Evolutionary conservation across 345 rosid species (phyloP).

Genomic region (Eucalyptus marginata): DNA sequence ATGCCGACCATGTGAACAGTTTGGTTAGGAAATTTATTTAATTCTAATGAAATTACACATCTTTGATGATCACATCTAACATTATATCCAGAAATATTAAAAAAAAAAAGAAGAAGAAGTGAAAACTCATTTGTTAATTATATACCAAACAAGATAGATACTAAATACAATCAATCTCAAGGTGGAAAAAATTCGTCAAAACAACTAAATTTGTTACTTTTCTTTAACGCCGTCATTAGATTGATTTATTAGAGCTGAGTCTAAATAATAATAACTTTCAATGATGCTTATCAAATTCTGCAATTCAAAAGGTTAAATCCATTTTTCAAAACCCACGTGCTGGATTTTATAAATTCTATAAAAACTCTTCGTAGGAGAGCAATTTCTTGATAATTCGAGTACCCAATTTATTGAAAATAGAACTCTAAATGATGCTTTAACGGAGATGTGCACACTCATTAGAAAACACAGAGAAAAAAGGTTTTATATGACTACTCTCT

Average conservation of each 20-base stretch:
- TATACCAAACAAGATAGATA: too few species aligned
- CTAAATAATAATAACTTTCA: neutral
- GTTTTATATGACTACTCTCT: neutral
- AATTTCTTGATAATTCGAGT: neutral
- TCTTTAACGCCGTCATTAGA: neutral
- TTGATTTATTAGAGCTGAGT: neutral
- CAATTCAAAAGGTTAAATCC: neutral
- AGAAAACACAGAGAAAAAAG: neutral
- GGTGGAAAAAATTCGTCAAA: neutral
- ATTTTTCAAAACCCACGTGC: neutral
- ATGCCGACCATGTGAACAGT: rapidly evolving
- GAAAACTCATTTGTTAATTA: neutral
- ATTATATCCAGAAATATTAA: too few species aligned
- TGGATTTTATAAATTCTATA: neutral
- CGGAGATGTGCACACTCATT: neutral
- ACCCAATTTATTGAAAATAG: neutral
- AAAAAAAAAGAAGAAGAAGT: rapidly evolving
- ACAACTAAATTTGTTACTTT: neutral
- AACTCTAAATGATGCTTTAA: neutral
- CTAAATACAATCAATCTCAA: neutral
- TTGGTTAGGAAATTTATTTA: neutral
- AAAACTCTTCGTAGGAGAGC: neutral
- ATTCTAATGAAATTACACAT: neutral
- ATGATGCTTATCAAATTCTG: neutral
- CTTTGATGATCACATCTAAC: neutral